phyloP scores from a whole-genome alignment of 345 rosid species.

The Diplotaxis tenuifolia region DNA sequence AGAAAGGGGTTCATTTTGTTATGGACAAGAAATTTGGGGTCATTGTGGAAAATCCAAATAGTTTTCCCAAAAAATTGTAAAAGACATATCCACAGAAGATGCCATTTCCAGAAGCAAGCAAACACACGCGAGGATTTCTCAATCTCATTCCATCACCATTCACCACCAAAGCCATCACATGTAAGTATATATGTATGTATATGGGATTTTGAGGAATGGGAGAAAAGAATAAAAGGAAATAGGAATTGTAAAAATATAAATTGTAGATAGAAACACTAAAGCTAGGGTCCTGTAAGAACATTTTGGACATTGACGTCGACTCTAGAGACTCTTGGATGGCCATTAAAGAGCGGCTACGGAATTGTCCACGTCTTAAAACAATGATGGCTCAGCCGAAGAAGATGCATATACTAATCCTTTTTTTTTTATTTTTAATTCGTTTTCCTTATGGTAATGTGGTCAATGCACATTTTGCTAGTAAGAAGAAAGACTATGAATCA shows the following conservation, averaged over 20 bases:
- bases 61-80: conserved; percentile 18
- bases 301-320: conserved; percentile 26
- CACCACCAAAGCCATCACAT: conserved; percentile 6
- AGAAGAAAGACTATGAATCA: no score
- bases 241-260: background rate
- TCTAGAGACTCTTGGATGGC: conserved; percentile 31
- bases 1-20: conserved; percentile 21
- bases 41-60: conserved; percentile 26
- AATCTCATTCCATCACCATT: conserved; percentile 19
- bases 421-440: background rate
- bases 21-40: conserved; percentile 27
- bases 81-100: conserved; percentile 26
- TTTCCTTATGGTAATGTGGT: background rate
- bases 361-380: conserved; percentile 33
- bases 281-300: conserved; percentile 16
- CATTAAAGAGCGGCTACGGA: conserved; percentile 37
- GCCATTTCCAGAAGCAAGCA: conserved; percentile 33
- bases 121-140: conserved; percentile 6
- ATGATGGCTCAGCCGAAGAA: conserved; percentile 13
- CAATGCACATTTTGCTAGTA: background rate
- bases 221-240: conserved; percentile 21
- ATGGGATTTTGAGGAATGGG: conserved; percentile 33
- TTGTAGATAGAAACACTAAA: conserved; percentile 5
- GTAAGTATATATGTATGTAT: background rate
- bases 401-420: conserved; percentile 16